Evolutionary conservation across 192 early-diverging fungal genomes (phyloP), one percentile per base, ranked within the genome.

Genomic region (Irineochytrium annulatum): DNA sequence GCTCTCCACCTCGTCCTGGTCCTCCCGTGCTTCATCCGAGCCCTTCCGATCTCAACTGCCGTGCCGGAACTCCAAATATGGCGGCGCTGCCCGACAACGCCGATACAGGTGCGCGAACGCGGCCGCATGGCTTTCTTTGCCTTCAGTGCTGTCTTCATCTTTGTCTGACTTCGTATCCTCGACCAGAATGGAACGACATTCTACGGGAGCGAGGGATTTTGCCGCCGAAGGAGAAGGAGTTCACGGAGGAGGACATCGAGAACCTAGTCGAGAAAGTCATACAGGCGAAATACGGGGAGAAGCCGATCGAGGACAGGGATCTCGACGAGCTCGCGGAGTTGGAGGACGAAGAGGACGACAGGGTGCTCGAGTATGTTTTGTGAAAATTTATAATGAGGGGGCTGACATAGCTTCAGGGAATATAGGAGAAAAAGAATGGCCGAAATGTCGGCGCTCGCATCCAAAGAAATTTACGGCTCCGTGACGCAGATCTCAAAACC

Each of bases 321-420:
- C 48, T 80, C 59, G 76, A 78, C 52, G 74, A 76, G 44, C 63
- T 98, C 0, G 93, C 90, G 63, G 93, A 96, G 65, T 77, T 96
- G 20, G 93, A 95, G 54, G 95, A 98, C 62, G 81, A 88, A 20
- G 91, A 97, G 56, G 93, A 96, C 68, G 90, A 94, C 59, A 77
- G 87, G 30, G 75, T 94, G 8, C 70, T 98, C 33, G 75, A 85
- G 65, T 83, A 83, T 44, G 92, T 24, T 49, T 24, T 22, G 13
- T 49, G 8, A n/a, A n/a, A n/a, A n/a, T 24, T 49, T 49, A 14
- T 20, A 8, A 49, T 49, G 13, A 24, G 11, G 8, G 37, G 37
- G 37, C 37, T 41, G n/a, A 41, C 37, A 22, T 43, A 59, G 28
- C 1, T 29, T 2, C 57, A 88, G 86, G 61, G 72, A 67, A 34